Percentiles rank a stretch among this genome's conserved stretches.
phyloP scores from a whole-genome alignment of 495 filamentous ascomycete genomes.

The Clavariopsis aquatica region DNA sequence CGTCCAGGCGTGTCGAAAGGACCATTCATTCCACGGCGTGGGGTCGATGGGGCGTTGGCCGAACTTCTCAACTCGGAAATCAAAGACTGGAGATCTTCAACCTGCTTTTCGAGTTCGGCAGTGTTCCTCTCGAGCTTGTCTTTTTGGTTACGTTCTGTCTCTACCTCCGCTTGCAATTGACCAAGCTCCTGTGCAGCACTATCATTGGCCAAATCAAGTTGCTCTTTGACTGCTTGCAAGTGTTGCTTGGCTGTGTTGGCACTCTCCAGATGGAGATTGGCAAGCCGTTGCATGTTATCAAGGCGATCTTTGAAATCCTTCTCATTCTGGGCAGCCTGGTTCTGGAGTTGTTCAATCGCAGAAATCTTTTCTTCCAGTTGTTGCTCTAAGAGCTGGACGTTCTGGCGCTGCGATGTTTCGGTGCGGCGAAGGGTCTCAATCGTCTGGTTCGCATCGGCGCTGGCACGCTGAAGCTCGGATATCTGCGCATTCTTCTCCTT shows the following conservation, averaged over 20 bases:
- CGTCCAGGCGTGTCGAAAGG: slow-evolving; percentile 56
- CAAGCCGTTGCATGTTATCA: slow-evolving; percentile 74
- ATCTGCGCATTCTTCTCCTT: slow-evolving; percentile 91
- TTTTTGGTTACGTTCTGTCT: slow-evolving; percentile 75
- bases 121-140: slow-evolving; percentile 67
- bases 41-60: slow-evolving; percentile 58
- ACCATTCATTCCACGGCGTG: slow-evolving; percentile 55
- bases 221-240: slow-evolving; percentile 75
- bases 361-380: slow-evolving; percentile 81
- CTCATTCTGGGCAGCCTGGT: slow-evolving; percentile 72
- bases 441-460: slow-evolving; percentile 76
- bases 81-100: slow-evolving; percentile 66
- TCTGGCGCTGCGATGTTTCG: slow-evolving; percentile 75
- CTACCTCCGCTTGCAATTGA: slow-evolving; percentile 72
- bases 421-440: slow-evolving; percentile 75
- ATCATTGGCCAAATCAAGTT: slow-evolving; percentile 75
- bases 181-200: slow-evolving; percentile 80
- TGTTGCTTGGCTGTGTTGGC: slow-evolving; percentile 77
- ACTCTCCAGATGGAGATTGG: slow-evolving; percentile 80
- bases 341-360: slow-evolving; percentile 80
- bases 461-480: slow-evolving; percentile 79
- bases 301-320: slow-evolving; percentile 82
- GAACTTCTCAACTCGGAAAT: slow-evolving; percentile 27
- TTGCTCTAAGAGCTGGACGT: slow-evolving; percentile 78
- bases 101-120: slow-evolving; percentile 70